Evolutionary conservation across 2,329 filamentous ascomycete species (phyloP).

Genomic region (Metarhizium sp.): DNA sequence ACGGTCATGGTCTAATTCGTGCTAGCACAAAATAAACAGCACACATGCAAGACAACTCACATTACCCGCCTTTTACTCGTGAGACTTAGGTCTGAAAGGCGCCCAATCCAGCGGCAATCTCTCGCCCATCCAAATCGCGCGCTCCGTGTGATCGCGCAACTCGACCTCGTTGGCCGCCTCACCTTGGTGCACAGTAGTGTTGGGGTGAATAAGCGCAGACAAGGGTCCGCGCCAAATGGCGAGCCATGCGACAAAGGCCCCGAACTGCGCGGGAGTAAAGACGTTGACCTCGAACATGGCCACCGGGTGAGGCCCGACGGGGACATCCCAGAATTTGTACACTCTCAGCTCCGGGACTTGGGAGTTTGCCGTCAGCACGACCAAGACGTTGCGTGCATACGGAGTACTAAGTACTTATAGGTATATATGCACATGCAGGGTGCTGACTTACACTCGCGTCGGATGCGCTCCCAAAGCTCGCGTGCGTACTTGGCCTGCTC

Average conservation of each 20-base stretch:
- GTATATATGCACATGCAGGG: too few relatives aligned
- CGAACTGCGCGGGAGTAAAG: slow-evolving; percentile 78
- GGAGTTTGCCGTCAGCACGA: neutral
- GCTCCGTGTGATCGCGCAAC: slow-evolving; percentile 52
- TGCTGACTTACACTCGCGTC: slow-evolving; percentile 60
- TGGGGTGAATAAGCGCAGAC: slow-evolving; percentile 74
- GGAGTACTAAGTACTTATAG: neutral
- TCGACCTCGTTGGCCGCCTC: slow-evolving; percentile 20
- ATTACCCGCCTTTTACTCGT: neutral
- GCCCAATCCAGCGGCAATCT: slow-evolving; percentile 45
- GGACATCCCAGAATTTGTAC: slow-evolving; percentile 67
- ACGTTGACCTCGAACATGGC: slow-evolving; percentile 92
- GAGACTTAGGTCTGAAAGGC: neutral
- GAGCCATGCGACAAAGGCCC: slow-evolving; percentile 80
- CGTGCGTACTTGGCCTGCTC: slow-evolving; percentile 57
- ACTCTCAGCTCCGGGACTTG: slow-evolving; percentile 76
- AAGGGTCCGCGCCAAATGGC: slow-evolving; percentile 73
- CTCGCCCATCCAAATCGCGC: slow-evolving; percentile 68
- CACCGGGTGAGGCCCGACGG: slow-evolving; percentile 72
- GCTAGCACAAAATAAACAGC: neutral
- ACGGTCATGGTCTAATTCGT: too few relatives aligned
- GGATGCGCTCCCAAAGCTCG: slow-evolving; percentile 68
- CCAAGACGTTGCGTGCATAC: neutral
- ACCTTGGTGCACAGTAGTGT: slow-evolving; percentile 47
- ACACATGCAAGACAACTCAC: neutral